Base-by-base conservation (phyloP, 176 grass and related monocot genomes). In the Tillandsia leiboldiana region DNA sequence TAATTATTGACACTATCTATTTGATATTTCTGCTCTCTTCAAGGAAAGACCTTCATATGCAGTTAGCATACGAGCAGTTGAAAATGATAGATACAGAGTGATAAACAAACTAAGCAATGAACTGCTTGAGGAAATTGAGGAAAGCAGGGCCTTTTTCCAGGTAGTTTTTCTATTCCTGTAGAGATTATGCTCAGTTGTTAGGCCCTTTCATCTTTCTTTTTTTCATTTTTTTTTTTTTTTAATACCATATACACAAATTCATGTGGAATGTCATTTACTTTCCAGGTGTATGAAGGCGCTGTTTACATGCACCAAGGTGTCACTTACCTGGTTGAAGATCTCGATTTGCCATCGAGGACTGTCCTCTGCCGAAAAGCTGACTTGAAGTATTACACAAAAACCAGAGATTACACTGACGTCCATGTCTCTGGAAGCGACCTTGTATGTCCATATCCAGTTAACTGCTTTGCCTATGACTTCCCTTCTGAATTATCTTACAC, bases 341-440 rank as follows among this genome's bases (percentile, higher is more conserved):
- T 92, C 73, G 76, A 90, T 76, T 66, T 90, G 68, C 64, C 83
- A 80, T 72, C 76, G 56, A 96, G 66, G 70, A 89, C 77, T 77
- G 93, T 84, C 63, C 87, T 92, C 68, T 97, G 93, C 75, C 81
- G 79, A 74, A 90, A 83, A 87, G 89, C 82, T 81, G 93, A 92
- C 87, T 83, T 97, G 71, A 97, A 92, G 63, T 97, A 97, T 68
- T 97, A 92, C 77, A 97, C 93, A 50, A 92, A 92, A 80, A 90
- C 77, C 51, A 73, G 93, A 58, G 93, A 97, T 73, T 97, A 90
- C 84, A 97, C 93, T 50, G 89, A 90, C 65, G 79, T 97, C 67
- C 76, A 83, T 76, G 89, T 97, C 22, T 49, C 80, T 26, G 86
- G 89, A 81, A 81, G 83, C 81, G 86, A 97, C 50, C 81, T 90